phyloP scores from a whole-genome alignment of 148 eudicot species.

The Chenopodium berlandieri region DNA sequence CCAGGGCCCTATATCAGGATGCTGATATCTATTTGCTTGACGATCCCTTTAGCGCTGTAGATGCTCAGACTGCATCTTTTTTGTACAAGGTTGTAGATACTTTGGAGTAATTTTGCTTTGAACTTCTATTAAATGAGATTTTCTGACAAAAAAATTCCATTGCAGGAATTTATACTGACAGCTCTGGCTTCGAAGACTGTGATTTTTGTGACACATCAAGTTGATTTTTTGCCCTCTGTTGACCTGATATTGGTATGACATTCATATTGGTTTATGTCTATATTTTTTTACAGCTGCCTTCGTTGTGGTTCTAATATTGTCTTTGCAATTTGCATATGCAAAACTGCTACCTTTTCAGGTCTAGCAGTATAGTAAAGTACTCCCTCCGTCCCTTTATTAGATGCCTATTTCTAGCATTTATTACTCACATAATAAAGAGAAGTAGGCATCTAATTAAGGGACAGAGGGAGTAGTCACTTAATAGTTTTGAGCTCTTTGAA shows the following conservation, averaged over 20 bases:
- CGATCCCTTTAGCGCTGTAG: slow-evolving; percentile 98
- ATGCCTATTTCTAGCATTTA: no score
- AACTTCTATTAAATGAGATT: slow-evolving; percentile 13
- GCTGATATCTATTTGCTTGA: slow-evolving; percentile 97
- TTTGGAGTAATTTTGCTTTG: slow-evolving; percentile 12
- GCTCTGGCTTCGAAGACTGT: slow-evolving; percentile 80
- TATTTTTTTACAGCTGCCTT: background rate
- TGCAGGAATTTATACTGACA: slow-evolving; percentile 82
- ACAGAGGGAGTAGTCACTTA: background rate
- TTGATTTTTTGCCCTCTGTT: slow-evolving; percentile 88
- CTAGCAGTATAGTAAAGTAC: no score
- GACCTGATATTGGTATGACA: slow-evolving; percentile 80
- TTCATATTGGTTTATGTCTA: background rate
- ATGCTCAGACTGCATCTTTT: slow-evolving; percentile 89
- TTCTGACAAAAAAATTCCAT: slow-evolving; percentile 25
- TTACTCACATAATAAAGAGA: no score
- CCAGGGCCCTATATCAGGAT: slow-evolving; percentile 94
- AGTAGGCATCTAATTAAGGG: no score
- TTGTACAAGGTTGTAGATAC: slow-evolving; percentile 59
- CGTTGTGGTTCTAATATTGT: background rate
- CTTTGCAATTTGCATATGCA: slow-evolving; percentile 1
- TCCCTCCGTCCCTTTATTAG: no score
- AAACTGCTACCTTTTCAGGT: background rate
- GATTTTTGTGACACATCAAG: slow-evolving; percentile 92
- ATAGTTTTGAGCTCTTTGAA: background rate